A percentile compares a stretch with the other conserved stretches of the same genome.
phyloP scores from a whole-genome alignment of 345 rosid genomes.

The Citrus hindsii region DNA sequence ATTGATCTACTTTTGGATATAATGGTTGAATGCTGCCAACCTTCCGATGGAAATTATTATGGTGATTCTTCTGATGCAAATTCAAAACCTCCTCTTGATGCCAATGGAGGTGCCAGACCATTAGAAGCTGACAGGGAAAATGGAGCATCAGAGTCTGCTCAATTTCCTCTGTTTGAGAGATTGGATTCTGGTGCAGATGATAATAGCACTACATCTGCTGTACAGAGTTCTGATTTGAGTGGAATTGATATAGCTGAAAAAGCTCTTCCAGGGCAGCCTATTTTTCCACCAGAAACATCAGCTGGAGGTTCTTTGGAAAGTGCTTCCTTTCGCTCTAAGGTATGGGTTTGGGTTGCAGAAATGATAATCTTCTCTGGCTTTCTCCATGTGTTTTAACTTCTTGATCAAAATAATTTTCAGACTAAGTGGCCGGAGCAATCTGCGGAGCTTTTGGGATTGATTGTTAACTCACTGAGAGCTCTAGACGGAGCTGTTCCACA shows the following conservation, averaged over 20 bases:
- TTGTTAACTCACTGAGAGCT: slow-evolving; percentile 91
- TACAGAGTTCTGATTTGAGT: slow-evolving; percentile 62
- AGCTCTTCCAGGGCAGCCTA: slow-evolving; percentile 58
- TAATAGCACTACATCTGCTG: slow-evolving; percentile 56
- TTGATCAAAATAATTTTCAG: slow-evolving; percentile 42
- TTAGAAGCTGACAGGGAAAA: slow-evolving; percentile 62
- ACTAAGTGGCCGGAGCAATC: slow-evolving; percentile 99
- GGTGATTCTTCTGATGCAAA: slow-evolving; percentile 44
- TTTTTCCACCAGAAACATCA: slow-evolving; percentile 53
- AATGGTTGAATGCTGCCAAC: slow-evolving; percentile 98
- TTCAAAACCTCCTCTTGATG: slow-evolving; percentile 47
- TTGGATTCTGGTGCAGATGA: slow-evolving; percentile 73
- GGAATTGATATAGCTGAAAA: slow-evolving; percentile 47
- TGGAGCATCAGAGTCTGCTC: slow-evolving; percentile 53
- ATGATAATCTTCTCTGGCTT: slow-evolving; percentile 18
- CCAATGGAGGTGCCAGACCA: slow-evolving; percentile 46
- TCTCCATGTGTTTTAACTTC: slow-evolving; percentile 17
- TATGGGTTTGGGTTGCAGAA: slow-evolving; percentile 20
- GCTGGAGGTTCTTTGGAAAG: slow-evolving; percentile 55
- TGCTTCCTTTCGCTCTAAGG: slow-evolving; percentile 75
- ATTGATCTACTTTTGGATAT: slow-evolving; percentile 95
- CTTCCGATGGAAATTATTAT: slow-evolving; percentile 67
- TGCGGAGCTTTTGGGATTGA: slow-evolving; percentile 95
- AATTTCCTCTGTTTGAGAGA: slow-evolving; percentile 64
- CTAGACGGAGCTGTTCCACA: slow-evolving; percentile 95